A percentile compares a stretch with the other conserved stretches of the same genome.
phyloP scores from a whole-genome alignment of 129 eudicot genomes.

The Ambrosia trifida region DNA sequence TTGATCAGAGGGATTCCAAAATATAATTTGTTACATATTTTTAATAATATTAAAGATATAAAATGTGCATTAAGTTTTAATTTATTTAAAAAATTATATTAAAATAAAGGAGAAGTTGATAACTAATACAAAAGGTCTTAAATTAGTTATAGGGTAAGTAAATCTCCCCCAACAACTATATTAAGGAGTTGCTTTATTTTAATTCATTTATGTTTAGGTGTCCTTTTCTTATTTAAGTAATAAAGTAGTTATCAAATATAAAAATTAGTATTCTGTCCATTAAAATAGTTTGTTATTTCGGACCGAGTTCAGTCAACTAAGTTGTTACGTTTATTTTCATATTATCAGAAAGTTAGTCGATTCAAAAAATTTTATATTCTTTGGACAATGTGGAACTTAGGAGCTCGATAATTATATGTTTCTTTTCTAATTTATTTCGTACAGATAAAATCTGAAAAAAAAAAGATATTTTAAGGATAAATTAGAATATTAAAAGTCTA shows the following conservation, averaged over 20 bases:
- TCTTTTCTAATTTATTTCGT: too few relatives aligned
- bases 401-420: too few relatives aligned
- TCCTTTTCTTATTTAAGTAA: conserved; percentile 8
- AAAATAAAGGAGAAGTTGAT: conserved; percentile 18
- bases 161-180: conserved; percentile 31
- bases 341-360: too few relatives aligned
- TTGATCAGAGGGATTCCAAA: too few relatives aligned
- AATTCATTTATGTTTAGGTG: conserved; percentile 28
- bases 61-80: too few relatives aligned
- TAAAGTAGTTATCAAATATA: neutral
- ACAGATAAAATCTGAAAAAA: neutral
- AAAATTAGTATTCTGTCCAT: neutral
- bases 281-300: neutral
- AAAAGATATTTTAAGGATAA: neutral
- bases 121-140: conserved; percentile 5
- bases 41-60: too few relatives aligned
- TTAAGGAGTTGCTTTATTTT: conserved; percentile 10
- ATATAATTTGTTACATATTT: too few relatives aligned
- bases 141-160: conserved; percentile 28
- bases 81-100: neutral
- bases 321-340: neutral
- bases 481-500: neutral
- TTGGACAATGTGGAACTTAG: too few relatives aligned
- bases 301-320: neutral
- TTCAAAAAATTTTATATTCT: too few relatives aligned